Evolutionary conservation across 2,329 filamentous ascomycete genomes (phyloP).

Genomic region (Scedosporium minutisporum): DNA sequence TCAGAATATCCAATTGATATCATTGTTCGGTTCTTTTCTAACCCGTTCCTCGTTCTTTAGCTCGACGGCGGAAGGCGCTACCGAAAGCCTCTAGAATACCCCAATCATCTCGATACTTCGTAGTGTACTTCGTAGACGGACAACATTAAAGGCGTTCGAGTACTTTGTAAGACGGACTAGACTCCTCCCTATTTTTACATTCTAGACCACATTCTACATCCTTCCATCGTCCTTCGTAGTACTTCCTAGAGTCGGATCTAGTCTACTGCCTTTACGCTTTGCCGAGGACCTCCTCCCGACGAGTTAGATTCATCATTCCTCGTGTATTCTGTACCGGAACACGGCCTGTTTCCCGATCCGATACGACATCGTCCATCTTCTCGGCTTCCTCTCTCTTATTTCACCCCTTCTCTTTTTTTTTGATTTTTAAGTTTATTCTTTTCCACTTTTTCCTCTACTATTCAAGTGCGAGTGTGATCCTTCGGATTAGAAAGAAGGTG

Average conservation of each 20-base stretch:
- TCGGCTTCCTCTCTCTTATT: not conserved
- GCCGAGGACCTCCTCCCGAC: not conserved
- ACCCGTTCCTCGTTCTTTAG: not conserved
- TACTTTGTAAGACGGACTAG: too few relatives aligned
- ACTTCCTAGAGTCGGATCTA: not conserved
- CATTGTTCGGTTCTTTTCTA: too few relatives aligned
- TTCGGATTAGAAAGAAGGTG: not conserved
- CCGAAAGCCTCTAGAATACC: not conserved
- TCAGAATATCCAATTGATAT: too few relatives aligned
- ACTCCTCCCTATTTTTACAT: too few relatives aligned
- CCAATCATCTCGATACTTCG: too few relatives aligned
- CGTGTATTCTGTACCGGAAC: not conserved
- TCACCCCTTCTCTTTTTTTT: not conserved
- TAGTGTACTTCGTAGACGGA: too few relatives aligned
- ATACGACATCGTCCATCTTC: not conserved
- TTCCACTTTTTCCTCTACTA: not conserved
- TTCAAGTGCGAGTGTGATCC: not conserved
- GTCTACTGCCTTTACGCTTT: not conserved
- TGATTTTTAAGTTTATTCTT: not conserved
- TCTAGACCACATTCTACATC: not conserved
- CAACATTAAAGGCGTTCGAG: too few relatives aligned
- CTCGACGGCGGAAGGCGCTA: not conserved
- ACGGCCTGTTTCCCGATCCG: not conserved
- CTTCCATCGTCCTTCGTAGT: not conserved
- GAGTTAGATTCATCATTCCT: not conserved